Evolutionary conservation across 2,329 filamentous ascomycete genomes (phyloP), one percentile per base, ranked within the genome.

Genomic region (Cladosporium sp.): DNA sequence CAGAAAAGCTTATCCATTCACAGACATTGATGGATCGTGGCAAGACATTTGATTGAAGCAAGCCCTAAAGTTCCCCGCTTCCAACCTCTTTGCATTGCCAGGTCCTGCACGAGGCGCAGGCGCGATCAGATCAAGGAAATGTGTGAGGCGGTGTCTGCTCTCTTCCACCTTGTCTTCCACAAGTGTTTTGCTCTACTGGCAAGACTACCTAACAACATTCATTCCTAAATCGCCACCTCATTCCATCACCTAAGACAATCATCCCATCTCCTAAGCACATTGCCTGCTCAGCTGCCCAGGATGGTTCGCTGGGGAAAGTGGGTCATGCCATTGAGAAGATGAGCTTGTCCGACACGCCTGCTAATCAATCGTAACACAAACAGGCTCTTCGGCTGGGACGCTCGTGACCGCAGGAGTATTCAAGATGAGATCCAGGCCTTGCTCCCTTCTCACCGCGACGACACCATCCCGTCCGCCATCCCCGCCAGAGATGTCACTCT

Each of bases 401-500:
- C 67, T 51, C 61, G 64, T 27, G 68, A 72, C 54, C 63, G 68
- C 42, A 63, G 67, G 20, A 68, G 59, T 36, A 41, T 72, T 7
- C 68, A 70, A 52, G 71, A 75, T 58, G 73, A 76, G 57, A 59
- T 72, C 51, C 64, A 66, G 42, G 58, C 65, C 17, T 65, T 91
- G 12, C 80, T 91, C 2, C 85, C 86, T 1, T 75, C 73, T 12
- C 79, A 84, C 58, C 75, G 76, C 58, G 75, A 82, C 58, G 78
- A 80, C 11, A 66, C 75, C 1, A 71, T 84, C 38, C 70, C 82
- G 37, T 84, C 88, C 9, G 83, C 86, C 22, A 83, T 92, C 30
- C 81, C 88, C 1, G 77, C 91, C 11, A 76, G 80, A 53, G 86
- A 93, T 61, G 91, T 96, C 55, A 96, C 92, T 54, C 91, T 91